Evolutionary conservation across 2,329 filamentous ascomycete species (phyloP).

Genomic region (Aspergillus unguis): DNA sequence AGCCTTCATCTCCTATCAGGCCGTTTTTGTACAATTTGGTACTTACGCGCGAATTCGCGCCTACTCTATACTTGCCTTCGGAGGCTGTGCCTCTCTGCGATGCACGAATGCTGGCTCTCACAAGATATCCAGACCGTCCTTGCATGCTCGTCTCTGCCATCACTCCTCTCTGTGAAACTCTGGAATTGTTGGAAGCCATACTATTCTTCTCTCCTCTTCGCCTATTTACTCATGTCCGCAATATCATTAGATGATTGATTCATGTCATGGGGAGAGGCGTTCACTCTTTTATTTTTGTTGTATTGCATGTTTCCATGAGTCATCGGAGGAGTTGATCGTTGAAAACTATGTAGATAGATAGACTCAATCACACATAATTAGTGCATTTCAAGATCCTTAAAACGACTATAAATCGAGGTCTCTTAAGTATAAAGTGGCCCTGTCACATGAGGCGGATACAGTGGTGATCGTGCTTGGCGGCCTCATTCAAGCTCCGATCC

Average conservation of each 20-base stretch:
- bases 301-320: neutral
- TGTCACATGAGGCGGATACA: slow-evolving; percentile 19
- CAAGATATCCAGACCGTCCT: neutral
- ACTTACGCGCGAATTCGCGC: neutral
- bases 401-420: too few relatives aligned
- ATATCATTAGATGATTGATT: slow-evolving; percentile 7
- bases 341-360: slow-evolving; percentile 3
- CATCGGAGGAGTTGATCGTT: neutral
- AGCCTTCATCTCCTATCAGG: neutral
- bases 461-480: slow-evolving; percentile 11
- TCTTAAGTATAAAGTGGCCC: neutral
- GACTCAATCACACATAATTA: slow-evolving; percentile 1
- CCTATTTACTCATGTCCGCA: neutral
- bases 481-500: neutral
- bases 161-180: neutral
- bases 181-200: neutral
- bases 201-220: neutral
- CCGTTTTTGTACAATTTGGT: neutral
- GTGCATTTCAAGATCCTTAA: neutral
- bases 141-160: neutral
- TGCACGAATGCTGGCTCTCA: neutral
- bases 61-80: neutral
- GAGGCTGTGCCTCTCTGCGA: slow-evolving; percentile 13
- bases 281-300: neutral
- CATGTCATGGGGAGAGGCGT: slow-evolving; percentile 4